A percentile compares a stretch with the other conserved stretches of the same genome.
Conservation (phyloP, 495 filamentous ascomycete genomes). For the Cladorrhinum samala region DNA sequence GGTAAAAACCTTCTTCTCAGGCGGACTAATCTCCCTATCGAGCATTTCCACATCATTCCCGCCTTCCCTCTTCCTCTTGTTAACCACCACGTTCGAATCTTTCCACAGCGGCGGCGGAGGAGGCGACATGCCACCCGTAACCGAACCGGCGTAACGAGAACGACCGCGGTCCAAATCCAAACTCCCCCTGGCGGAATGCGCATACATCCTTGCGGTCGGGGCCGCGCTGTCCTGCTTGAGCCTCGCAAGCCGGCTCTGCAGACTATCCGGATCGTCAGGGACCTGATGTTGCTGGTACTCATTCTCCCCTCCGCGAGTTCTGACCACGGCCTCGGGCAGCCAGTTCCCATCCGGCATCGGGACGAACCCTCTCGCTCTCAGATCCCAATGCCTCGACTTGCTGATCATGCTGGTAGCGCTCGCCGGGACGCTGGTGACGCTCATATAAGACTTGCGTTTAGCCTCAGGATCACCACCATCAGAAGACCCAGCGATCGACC, state of each 20-base stretch:
- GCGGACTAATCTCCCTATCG: background rate
- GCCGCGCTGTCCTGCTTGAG: background rate
- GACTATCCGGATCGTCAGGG: background rate
- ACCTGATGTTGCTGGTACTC: background rate
- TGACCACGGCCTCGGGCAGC: constrained; percentile 36
- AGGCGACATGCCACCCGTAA: background rate
- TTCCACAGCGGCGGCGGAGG: constrained; percentile 1
- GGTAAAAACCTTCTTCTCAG: constrained; percentile 7
- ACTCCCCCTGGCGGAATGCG: background rate
- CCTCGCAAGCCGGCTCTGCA: background rate
- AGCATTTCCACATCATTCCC: background rate
- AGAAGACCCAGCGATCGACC: constrained; percentile 14
- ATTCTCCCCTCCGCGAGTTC: too few relatives aligned
- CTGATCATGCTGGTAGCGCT: constrained; percentile 2
- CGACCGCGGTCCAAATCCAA: constrained; percentile 2
- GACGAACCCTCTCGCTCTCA: constrained; percentile 36
- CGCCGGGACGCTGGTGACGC: background rate
- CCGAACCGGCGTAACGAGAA: background rate
- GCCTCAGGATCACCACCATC: constrained; percentile 15
- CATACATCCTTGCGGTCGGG: background rate
- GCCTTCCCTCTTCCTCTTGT: constrained; percentile 9
- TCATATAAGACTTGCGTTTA: constrained; percentile 12
- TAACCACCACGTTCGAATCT: background rate
- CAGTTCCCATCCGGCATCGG: constrained; percentile 39
- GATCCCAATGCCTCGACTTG: constrained; percentile 33